phyloP scores from a whole-genome alignment of 179 eudicot genomes.

The Beta corolliflora region DNA sequence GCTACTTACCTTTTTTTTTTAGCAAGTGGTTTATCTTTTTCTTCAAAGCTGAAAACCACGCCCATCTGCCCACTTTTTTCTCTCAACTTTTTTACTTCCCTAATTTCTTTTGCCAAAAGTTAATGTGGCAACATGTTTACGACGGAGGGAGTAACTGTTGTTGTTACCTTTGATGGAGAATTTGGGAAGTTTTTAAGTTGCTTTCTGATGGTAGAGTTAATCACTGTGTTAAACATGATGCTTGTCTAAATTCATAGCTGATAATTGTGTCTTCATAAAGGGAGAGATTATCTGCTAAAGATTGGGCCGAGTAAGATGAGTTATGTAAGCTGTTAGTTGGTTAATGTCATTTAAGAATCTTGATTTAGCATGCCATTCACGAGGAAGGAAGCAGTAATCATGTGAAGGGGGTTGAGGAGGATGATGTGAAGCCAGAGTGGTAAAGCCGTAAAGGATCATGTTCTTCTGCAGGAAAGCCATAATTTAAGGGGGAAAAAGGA shows the following conservation, averaged over 20 bases:
- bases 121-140: no score
- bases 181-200: not conserved
- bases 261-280: not conserved
- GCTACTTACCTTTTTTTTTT: no score
- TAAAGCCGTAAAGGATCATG: not conserved
- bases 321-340: not conserved
- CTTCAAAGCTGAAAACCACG: no score
- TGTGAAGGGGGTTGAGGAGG: not conserved
- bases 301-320: not conserved
- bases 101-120: no score
- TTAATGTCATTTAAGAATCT: not conserved
- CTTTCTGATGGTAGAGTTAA: not conserved
- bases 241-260: not conserved
- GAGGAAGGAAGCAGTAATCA: not conserved
- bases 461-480: not conserved
- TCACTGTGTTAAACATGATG: not conserved
- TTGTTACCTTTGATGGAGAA: constrained; percentile 7
- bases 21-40: no score
- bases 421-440: not conserved
- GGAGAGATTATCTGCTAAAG: not conserved
- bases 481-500: not conserved
- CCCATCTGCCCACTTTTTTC: no score
- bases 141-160: not conserved
- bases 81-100: no score
- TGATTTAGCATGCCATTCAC: not conserved